Evolutionary conservation across 306 rosid genomes (phyloP).

Genomic region (Rosa persica): DNA sequence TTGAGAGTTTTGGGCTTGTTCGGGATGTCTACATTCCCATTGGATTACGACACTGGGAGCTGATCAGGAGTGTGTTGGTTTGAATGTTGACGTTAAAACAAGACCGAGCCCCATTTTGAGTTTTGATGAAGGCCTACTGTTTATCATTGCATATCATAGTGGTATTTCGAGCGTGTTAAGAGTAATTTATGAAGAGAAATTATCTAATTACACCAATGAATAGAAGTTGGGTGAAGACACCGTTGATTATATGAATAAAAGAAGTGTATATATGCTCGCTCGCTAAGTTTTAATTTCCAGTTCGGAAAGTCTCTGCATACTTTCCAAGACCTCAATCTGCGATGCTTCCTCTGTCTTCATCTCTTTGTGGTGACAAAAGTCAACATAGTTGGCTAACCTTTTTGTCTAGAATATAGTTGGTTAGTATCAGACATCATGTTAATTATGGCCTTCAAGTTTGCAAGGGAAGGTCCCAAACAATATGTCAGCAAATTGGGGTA

Average conservation of each 20-base stretch:
- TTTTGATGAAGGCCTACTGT: slow-evolving; percentile 80
- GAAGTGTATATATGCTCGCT: neutral
- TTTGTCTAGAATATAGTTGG: neutral
- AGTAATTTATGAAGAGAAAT: slow-evolving; percentile 57
- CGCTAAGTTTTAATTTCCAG: neutral
- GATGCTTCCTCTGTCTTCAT: neutral
- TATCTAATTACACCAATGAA: slow-evolving; percentile 57
- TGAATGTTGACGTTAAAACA: slow-evolving; percentile 45
- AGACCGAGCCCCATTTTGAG: slow-evolving; percentile 74
- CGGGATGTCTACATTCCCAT: slow-evolving; percentile 90
- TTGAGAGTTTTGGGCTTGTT: slow-evolving; percentile 90
- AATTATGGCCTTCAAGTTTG: neutral
- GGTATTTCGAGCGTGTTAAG: slow-evolving; percentile 66
- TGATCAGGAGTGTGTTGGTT: no score
- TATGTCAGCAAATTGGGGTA: neutral
- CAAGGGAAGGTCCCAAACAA: neutral
- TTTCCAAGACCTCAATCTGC: neutral
- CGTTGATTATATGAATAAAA: slow-evolving; percentile 38
- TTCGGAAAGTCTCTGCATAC: neutral
- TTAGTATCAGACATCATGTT: neutral
- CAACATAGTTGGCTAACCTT: neutral
- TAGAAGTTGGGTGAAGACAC: slow-evolving; percentile 14
- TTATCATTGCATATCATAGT: slow-evolving; percentile 72
- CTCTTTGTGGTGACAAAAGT: neutral
- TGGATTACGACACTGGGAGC: slow-evolving; percentile 84